phyloP scores from a whole-genome alignment of 768 basidiomycete species.

The Cystofilobasidium capitatum region DNA sequence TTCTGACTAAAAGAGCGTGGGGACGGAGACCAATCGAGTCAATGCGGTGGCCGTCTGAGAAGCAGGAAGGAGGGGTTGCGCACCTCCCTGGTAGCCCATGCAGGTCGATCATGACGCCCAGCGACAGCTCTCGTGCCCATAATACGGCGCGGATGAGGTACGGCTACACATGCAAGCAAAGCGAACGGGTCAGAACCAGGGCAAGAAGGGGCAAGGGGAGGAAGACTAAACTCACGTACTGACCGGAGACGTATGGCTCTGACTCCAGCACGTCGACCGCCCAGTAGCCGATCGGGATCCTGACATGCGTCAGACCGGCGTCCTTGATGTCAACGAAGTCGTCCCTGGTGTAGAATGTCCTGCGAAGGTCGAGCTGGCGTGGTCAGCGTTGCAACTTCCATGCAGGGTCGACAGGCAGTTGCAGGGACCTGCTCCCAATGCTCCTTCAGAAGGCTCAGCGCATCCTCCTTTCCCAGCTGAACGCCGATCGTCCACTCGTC shows the following conservation, averaged over 20 bases:
- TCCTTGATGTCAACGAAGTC: constrained; percentile 27
- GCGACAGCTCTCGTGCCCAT: constrained; percentile 18
- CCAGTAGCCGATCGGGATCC: constrained; percentile 31
- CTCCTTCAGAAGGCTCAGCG: background rate
- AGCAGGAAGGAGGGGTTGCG: background rate
- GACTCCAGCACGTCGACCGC: constrained; percentile 15
- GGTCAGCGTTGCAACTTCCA: background rate
- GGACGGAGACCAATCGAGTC: background rate
- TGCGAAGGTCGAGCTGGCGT: background rate
- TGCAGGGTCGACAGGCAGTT: background rate
- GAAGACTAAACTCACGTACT: constrained; percentile 3
- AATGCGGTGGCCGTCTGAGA: background rate
- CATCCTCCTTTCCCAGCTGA: constrained; percentile 21
- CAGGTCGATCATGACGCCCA: constrained; percentile 16
- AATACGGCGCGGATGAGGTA: constrained; percentile 20
- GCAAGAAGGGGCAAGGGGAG: no score
- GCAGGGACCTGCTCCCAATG: constrained; percentile 29
- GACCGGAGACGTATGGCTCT: constrained; percentile 30
- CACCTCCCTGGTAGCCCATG: constrained; percentile 15
- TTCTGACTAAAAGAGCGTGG: constrained; percentile 10
- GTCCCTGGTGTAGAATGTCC: constrained; percentile 27
- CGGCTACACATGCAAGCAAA: background rate
- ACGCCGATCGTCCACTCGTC: constrained; percentile 28
- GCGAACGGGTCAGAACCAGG: no score
- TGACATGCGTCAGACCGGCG: constrained; percentile 27